Evolutionary conservation across 257 asterid species (phyloP).

Genomic region (Ilex asprella): DNA sequence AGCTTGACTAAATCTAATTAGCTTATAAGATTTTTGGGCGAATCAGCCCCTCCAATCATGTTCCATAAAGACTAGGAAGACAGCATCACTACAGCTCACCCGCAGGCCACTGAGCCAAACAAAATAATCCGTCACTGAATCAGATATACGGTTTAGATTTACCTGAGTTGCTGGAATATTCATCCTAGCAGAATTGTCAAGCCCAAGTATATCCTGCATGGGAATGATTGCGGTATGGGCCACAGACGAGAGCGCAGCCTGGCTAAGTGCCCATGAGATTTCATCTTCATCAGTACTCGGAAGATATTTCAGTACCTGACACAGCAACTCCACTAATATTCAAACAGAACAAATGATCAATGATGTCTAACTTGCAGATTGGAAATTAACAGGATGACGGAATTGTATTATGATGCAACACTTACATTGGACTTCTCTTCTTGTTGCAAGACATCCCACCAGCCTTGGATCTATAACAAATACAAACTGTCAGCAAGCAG

Average conservation of each 20-base stretch:
- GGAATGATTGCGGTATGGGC: conserved; percentile 84
- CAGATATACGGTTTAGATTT: not conserved
- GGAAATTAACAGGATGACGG: not conserved
- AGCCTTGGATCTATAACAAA: conserved; percentile 63
- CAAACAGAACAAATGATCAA: conserved; percentile 3
- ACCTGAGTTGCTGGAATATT: conserved; percentile 95
- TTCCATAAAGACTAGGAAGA: no score
- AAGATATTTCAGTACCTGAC: conserved; percentile 70
- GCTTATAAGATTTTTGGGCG: no score
- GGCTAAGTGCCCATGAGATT: conserved; percentile 78
- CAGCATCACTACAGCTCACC: no score
- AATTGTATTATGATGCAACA: conserved; percentile 4
- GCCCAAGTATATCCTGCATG: conserved; percentile 88
- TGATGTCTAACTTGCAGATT: not conserved
- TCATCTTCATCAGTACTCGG: conserved; percentile 51
- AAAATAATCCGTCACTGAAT: no score
- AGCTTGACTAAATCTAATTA: no score
- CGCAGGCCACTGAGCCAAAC: no score
- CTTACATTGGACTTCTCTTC: conserved; percentile 76
- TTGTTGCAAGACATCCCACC: conserved; percentile 84
- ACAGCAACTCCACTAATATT: conserved; percentile 11
- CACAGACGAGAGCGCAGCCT: conserved; percentile 77
- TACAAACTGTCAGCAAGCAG: not conserved
- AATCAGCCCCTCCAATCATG: no score
- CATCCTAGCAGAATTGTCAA: conserved; percentile 93